Conservation (phyloP, 2,329 filamentous ascomycete species). For the Thelonectria rubi region DNA sequence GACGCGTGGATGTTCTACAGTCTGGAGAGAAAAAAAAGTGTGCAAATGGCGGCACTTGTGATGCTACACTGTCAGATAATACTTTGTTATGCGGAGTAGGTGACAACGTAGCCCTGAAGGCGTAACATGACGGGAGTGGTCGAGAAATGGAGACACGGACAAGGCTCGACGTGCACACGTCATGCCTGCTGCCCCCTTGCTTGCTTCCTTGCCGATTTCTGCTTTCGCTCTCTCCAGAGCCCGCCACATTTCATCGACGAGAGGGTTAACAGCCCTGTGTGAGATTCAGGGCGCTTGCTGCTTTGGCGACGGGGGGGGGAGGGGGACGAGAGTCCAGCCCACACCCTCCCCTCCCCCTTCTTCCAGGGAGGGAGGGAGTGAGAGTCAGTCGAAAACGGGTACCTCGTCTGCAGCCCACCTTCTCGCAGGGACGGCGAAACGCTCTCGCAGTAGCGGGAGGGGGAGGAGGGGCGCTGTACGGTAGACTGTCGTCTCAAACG, state of each 20-base stretch:
- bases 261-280: constrained; percentile 33
- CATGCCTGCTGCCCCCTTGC: constrained; percentile 25
- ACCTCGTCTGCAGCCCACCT: constrained; percentile 22
- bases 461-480: constrained; percentile 1
- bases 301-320: neutral
- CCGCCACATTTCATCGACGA: constrained; percentile 19
- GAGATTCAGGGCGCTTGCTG: constrained; percentile 39
- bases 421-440: constrained; percentile 17
- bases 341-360: constrained; percentile 21
- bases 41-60: constrained; percentile 14
- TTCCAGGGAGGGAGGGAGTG: neutral
- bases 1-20: neutral
- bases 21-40: neutral
- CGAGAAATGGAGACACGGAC: constrained; percentile 9
- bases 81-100: neutral
- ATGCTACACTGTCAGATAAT: constrained; percentile 10
- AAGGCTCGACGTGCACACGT: constrained; percentile 21
- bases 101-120: constrained; percentile 8
- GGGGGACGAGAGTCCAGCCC: neutral
- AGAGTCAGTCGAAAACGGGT: constrained; percentile 3
- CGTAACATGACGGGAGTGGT: constrained; percentile 5
- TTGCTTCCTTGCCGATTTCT: no score
- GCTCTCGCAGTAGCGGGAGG: constrained; percentile 8
- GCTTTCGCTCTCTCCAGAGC: constrained; percentile 8
- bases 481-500: neutral